Evolutionary conservation across 2,329 filamentous ascomycete species (phyloP).

Genomic region (Teratosphaeria destructans): DNA sequence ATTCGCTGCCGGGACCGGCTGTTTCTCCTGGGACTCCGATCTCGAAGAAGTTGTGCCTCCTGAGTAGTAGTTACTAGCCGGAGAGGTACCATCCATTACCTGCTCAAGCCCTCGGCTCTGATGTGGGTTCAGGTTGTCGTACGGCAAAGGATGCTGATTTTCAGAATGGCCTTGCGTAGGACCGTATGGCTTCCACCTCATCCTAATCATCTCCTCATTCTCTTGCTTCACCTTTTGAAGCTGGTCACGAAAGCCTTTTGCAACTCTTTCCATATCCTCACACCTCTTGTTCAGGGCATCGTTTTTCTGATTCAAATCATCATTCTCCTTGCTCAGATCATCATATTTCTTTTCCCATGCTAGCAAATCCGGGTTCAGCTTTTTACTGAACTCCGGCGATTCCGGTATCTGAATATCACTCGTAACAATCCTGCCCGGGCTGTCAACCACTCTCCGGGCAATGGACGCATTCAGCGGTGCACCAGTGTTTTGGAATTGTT

Average conservation of each 20-base stretch:
- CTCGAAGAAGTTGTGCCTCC: neutral
- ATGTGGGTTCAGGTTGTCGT: neutral
- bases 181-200: neutral
- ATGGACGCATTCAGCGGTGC: neutral
- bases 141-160: neutral
- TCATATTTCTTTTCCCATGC: neutral
- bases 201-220: neutral
- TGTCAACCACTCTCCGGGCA: neutral
- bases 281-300: neutral
- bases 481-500: neutral
- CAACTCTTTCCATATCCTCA: neutral
- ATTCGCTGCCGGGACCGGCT: neutral
- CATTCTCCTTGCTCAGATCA: neutral
- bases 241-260: neutral
- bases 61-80: neutral
- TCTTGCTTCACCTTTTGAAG: neutral
- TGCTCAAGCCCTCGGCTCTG: neutral
- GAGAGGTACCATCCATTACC: neutral
- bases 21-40: neutral
- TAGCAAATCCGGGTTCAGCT: neutral
- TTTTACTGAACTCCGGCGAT: neutral
- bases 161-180: neutral
- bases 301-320: neutral
- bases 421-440: neutral
- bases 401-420: neutral